Base-by-base conservation (phyloP, 2,329 filamentous ascomycete genomes). In the Atkinsonella hypoxylon region DNA sequence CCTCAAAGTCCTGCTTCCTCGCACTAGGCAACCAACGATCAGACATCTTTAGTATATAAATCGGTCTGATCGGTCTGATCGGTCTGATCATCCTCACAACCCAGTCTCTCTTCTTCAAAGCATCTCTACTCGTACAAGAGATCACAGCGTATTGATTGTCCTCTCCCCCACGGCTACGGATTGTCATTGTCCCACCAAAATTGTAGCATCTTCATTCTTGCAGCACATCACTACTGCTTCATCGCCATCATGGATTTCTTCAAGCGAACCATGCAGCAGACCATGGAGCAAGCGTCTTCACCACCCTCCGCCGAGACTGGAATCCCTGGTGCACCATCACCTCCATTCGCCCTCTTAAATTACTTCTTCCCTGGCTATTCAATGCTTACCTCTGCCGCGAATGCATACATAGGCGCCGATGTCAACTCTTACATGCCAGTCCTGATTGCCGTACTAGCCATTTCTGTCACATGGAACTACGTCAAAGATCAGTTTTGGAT, bases 341-440 rank as follows among this genome's bases (percentile, higher is more conserved):
- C 71, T 8, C 71, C 72, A 55, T 67, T 73, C 39, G 70, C 63
- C 48, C 63, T 81, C 13, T 68, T 87, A 32, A 81, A 86, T 59
- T 73, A 75, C 54, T 74, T 87, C 62, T 77, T 87, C 57, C 83
- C 83, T 0, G 81, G 83, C 17, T 83, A 84, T 62, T 78, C 78
- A 8, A 63, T 80, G 51, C 64, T 82, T 49, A 76, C 78, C 0
- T 68, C 70, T 1, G 69, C 74, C 2, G 59, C 82, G 3, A 69
- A 76, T 17, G 72, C 71, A 12, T 81, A 83, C 59, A 64, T 83
- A 1, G 72, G 78, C 42, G 71, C 84, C 59, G 81, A 86, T 56
- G 66, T 84, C 10, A 80, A 78, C 53, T 58, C 78, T 45, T 86
- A 84, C 62, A 69, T 86, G 22, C 80, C 81, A 1, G 57, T 77